phyloP scores from a whole-genome alignment of 345 rosid species.

The Corchorus olitorius region DNA sequence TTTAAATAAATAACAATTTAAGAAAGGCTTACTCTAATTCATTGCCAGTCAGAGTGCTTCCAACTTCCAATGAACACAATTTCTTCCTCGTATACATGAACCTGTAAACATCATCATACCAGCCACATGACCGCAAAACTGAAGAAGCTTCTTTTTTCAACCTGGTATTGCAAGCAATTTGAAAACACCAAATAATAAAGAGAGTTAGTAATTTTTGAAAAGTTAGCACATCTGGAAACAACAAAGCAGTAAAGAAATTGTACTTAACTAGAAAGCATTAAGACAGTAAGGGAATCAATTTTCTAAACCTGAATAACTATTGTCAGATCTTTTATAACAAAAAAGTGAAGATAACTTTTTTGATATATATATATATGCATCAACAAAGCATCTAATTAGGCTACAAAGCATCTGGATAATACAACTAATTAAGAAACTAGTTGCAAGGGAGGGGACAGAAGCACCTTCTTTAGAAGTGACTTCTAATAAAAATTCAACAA shows the following conservation, averaged over 20 bases:
- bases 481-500: background rate
- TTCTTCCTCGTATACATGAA: conserved; percentile 73
- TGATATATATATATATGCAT: background rate
- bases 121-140: conserved; percentile 67
- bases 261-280: background rate
- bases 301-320: background rate
- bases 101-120: conserved; percentile 57
- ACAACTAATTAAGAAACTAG: conserved; percentile 4
- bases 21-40: conserved; percentile 64
- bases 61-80: conserved; percentile 39
- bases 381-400: background rate
- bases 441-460: background rate
- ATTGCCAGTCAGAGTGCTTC: conserved; percentile 31
- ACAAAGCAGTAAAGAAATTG: background rate
- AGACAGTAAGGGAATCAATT: background rate
- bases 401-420: background rate
- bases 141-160: conserved; percentile 60
- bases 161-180: conserved; percentile 41
- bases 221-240: background rate
- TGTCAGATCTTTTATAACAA: background rate
- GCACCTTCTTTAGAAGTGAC: background rate
- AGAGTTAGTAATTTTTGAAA: background rate
- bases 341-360: background rate
- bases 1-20: background rate
- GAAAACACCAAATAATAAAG: background rate